Conservation (phyloP, 1,284 basidiomycete genomes). For the Apiotrichum montevideense region DNA sequence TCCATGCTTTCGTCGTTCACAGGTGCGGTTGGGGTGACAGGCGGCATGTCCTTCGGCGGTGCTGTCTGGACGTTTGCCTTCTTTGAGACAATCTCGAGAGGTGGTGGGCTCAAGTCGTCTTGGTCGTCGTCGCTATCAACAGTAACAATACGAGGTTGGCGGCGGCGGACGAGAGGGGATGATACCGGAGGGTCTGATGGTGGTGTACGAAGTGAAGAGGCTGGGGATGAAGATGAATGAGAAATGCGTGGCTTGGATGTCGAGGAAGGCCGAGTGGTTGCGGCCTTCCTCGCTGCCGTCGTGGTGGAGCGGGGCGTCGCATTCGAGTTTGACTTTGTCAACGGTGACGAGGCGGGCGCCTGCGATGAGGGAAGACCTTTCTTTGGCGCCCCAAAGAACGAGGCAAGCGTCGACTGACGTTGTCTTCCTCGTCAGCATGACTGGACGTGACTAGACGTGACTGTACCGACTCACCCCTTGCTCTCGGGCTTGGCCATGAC, state of each 20-base stretch:
- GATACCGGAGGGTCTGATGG: slow-evolving; percentile 28
- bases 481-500: no score
- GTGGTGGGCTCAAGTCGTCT: slow-evolving; percentile 28
- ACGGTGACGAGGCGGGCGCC: background rate
- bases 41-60: background rate
- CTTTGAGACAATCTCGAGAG: slow-evolving; percentile 9
- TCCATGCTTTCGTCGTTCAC: slow-evolving; percentile 13
- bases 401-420: slow-evolving; percentile 46
- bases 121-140: slow-evolving; percentile 13
- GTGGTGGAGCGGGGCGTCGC: background rate
- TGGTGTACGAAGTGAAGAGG: slow-evolving; percentile 24
- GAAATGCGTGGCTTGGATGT: background rate
- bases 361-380: slow-evolving; percentile 16
- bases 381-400: slow-evolving; percentile 46
- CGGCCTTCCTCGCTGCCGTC: background rate
- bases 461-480: no score
- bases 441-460: background rate
- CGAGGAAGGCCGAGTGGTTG: slow-evolving; percentile 12
- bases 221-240: slow-evolving; percentile 10
- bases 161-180: slow-evolving; percentile 8
- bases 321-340: background rate
- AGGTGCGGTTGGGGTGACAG: background rate
- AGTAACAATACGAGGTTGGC: slow-evolving; percentile 4
- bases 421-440: slow-evolving; percentile 13
- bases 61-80: slow-evolving; percentile 8